Conservation (phyloP, 208 protist genomes). For the Acanthamoeba healyi region DNA sequence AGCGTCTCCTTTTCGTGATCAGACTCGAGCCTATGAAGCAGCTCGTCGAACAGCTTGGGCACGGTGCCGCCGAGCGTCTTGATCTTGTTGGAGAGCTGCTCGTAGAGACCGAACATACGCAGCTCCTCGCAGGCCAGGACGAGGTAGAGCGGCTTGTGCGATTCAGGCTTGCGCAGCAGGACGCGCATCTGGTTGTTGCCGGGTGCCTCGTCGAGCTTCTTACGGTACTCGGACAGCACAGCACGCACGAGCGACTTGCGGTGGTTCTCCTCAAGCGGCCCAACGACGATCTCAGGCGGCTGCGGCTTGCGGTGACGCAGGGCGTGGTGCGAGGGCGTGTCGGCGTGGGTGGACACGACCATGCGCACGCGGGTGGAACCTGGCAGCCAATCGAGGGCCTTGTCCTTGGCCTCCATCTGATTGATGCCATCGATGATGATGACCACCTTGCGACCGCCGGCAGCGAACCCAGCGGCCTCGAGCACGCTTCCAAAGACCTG, state of each 20-base stretch:
- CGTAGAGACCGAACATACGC: constrained; percentile 71
- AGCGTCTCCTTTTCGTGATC: constrained; percentile 60
- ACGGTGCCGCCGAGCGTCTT: constrained; percentile 46
- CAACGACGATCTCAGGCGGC: not conserved
- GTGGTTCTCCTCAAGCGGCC: not conserved
- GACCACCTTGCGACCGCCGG: not conserved
- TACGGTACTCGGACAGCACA: constrained; percentile 25
- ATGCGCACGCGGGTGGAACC: not conserved
- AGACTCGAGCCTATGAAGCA: constrained; percentile 63
- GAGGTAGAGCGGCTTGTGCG: constrained; percentile 67
- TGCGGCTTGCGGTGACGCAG: too few species aligned
- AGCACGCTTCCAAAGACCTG: constrained; percentile 19
- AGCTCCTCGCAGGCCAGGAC: constrained; percentile 73
- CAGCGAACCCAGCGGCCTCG: not conserved
- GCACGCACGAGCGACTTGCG: constrained; percentile 8
- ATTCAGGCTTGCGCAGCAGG: constrained; percentile 12
- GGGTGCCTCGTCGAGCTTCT: constrained; percentile 76
- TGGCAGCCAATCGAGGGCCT: constrained; percentile 78
- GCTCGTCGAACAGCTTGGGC: constrained; percentile 57
- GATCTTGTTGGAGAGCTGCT: constrained; percentile 49
- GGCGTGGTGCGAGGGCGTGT: too few species aligned
- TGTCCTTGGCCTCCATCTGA: constrained; percentile 72
- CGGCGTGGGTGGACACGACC: constrained; percentile 56
- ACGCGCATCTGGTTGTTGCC: not conserved
- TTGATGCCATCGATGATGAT: constrained; percentile 78